Evolutionary conservation across 768 basidiomycete species (phyloP), one percentile per base, ranked within the genome.

Genomic region (Scleroderma bovista): DNA sequence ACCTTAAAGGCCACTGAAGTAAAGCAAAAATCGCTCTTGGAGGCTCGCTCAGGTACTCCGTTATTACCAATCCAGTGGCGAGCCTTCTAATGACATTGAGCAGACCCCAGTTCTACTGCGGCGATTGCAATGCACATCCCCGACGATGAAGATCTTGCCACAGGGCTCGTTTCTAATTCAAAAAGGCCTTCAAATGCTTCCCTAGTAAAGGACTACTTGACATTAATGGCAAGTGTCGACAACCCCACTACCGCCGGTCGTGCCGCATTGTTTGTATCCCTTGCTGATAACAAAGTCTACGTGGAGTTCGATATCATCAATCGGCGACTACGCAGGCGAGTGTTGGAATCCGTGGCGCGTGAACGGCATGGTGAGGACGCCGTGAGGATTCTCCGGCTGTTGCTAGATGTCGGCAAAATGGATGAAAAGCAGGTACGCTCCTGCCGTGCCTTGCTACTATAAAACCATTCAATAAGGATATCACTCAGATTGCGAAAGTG

Each of bases 401-500:
- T 97, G 31, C 62, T 89, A 47, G 82, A 86, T 50, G 83, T 83
- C 5, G 93, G 91, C 6, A 96, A 96, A 68, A 84, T 93, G 77
- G 91, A 93, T 55, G 95, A 96, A 69, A 93, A 94, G 63, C 90
- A 93, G 69, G 94, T 91, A 47, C 52, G 78, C 56, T n/a, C n/a
- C n/a, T 32, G 10, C 16, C 10, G 13, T 20, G 50, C 36, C 16
- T 20, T 39, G 32, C 42, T 23, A 52, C 36, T 38, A 37, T 17
- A 44, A 11, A 15, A 6, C 39, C 45, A 48, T 46, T 57, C 38
- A 31, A 44, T 37, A 16, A 31, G 23, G 41, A 26, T 34, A n/a
- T 16, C 23, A n/a, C 26, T 13, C 57, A 98, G 94, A 83, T 99
- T 43, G 88, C 91, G 26, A 95, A 95, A 66, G 75, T 86, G 44